phyloP scores from a whole-genome alignment of 2,329 filamentous ascomycete species.

The Aspergillus melleus region DNA sequence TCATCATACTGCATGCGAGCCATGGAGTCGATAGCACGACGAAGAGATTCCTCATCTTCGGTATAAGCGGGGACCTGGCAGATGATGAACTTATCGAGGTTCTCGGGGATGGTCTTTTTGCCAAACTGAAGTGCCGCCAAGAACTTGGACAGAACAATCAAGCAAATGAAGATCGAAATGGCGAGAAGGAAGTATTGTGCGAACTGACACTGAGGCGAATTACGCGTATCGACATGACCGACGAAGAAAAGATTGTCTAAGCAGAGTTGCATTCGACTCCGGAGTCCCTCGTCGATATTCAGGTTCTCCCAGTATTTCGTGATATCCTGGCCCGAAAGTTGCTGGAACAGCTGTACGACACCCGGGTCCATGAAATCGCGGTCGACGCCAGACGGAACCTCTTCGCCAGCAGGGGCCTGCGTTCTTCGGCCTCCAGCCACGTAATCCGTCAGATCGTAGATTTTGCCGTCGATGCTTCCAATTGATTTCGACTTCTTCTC shows the following conservation, averaged over 20 bases:
- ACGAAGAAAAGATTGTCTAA: conserved; percentile 95
- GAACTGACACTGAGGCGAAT: conserved; percentile 81
- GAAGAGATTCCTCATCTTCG: conserved; percentile 95
- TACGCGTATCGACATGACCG: conserved; percentile 86
- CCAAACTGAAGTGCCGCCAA: conserved; percentile 93
- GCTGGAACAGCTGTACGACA: conserved; percentile 75
- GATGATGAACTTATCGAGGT: conserved; percentile 97
- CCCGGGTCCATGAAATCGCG: conserved; percentile 77
- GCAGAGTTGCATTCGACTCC: conserved; percentile 73
- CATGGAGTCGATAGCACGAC: conserved; percentile 93
- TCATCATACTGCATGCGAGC: conserved; percentile 96
- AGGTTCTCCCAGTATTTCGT: conserved; percentile 80
- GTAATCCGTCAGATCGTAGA: conserved; percentile 91
- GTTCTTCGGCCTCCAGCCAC: conserved; percentile 70
- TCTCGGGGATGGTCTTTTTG: conserved; percentile 86
- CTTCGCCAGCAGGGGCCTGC: conserved; percentile 55
- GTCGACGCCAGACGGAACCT: conserved; percentile 51
- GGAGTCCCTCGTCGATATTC: conserved; percentile 56
- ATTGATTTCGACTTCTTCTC: conserved; percentile 63
- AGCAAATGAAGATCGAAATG: conserved; percentile 75
- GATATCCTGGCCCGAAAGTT: conserved; percentile 74
- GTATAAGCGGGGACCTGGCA: conserved; percentile 97
- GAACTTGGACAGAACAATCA: conserved; percentile 93
- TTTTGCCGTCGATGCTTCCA: conserved; percentile 72
- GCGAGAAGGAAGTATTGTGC: conserved; percentile 85